Evolutionary conservation across 1,284 basidiomycete genomes (phyloP), one percentile per base, ranked within the genome.

Genomic region (Trametes sp.): DNA sequence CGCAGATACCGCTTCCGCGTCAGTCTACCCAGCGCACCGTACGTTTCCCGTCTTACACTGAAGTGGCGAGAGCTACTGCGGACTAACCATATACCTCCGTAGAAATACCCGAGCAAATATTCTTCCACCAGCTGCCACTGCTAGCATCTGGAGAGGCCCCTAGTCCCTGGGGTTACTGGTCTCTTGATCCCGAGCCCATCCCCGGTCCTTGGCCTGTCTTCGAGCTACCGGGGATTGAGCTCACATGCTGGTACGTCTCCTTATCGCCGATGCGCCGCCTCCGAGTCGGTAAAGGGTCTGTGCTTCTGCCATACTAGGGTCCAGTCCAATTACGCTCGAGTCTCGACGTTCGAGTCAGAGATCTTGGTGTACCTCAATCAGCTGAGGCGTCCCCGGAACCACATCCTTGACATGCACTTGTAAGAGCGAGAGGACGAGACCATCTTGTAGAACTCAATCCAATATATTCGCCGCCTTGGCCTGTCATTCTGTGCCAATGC

Each of bases 111-210:
- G 36, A 35, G 2, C 59, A 7, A 9, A 55, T 64, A n/a, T 64
- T 54, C 44, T 64, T 64, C 53, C 57, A 64, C 45, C 63, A 64
- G 33, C 52, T 54, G 24, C 59, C 63, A 6, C 53, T 61, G 1
- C 24, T 64, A 16, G 26, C 41, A 0, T 51, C 59, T 1, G 59
- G 56, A 7, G 59, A 58, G 16, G 59, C 57, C 2, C 59, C 55
- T 11, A 52, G 10, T 14, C 63, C 63, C 1, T 64, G 63, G 63
- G 63, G 63, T 1, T 64, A 64, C n/a, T 64, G 63, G 63, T 64
- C 63, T 2, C 31, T 61, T 4, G 52, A 58, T 13, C 28, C 38
- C 1, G 52, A 61, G 2, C 55, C 55, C n/a, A 57, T 33, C 3
- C 59, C 48, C 11, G 59, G 59, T 13, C 59, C 56, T 21, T 64